These are phyloP conservation scores for Talaromyces nanjingensis DNA, from an alignment of 495 filamentous ascomycete genomes.

Conservation along the genomic window DNA sequence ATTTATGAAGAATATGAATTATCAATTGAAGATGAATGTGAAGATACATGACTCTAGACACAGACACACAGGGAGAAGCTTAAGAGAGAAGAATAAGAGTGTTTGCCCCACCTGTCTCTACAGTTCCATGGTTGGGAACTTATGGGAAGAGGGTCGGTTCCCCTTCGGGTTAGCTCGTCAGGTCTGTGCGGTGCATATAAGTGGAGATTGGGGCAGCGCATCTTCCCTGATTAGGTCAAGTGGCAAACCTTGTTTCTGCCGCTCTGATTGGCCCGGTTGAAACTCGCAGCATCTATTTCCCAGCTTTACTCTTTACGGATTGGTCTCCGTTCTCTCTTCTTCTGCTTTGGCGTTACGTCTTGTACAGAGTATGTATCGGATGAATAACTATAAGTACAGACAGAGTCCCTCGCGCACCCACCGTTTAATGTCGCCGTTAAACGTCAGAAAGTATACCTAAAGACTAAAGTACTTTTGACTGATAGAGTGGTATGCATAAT, in stretches of 20 bases:
- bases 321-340: neutral
- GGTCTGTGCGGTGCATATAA: neutral
- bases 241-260: neutral
- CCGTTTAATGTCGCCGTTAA: neutral
- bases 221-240: neutral
- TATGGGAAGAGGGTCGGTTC: neutral
- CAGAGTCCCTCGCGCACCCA: neutral
- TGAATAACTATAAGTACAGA: neutral
- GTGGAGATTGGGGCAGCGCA: neutral
- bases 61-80: no score
- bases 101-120: neutral
- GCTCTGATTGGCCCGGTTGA: neutral
- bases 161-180: neutral
- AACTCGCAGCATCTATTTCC: neutral
- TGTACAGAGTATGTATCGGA: neutral
- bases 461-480: neutral
- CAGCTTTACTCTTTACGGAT: neutral
- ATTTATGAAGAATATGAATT: conserved; percentile 38
- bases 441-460: neutral
- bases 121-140: neutral
- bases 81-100: neutral
- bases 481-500: neutral
- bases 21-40: conserved; percentile 7
- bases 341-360: neutral
- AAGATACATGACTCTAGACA: neutral